phyloP scores from a whole-genome alignment of 768 basidiomycete genomes.

The Cytidiella melzeri region DNA sequence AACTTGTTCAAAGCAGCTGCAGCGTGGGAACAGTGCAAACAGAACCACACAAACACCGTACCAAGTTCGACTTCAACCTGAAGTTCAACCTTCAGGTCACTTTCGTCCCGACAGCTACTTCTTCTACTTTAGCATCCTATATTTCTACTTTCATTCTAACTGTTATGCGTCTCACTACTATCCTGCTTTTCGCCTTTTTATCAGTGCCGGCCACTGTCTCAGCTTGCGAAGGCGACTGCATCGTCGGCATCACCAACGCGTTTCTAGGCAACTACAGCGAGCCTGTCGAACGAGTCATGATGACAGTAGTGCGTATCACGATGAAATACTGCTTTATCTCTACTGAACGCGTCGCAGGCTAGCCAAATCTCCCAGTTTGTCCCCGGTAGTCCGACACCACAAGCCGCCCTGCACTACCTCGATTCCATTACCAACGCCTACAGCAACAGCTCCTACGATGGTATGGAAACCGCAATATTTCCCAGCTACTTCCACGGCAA shows the following conservation, averaged over 20 bases:
- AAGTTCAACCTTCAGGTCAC: not conserved
- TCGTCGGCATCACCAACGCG: constrained; percentile 49
- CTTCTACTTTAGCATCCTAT: constrained; percentile 7
- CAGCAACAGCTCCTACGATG: constrained; percentile 34
- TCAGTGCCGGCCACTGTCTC: constrained; percentile 33
- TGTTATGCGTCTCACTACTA: constrained; percentile 17
- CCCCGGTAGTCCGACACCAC: constrained; percentile 21
- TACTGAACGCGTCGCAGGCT: constrained; percentile 25
- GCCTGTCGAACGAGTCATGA: constrained; percentile 34
- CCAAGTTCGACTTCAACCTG: not conserved
- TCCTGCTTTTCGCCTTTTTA: constrained; percentile 13
- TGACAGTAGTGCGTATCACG: constrained; percentile 35
- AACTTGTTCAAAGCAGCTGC: no score
- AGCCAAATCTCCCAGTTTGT: constrained; percentile 30
- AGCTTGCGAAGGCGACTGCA: constrained; percentile 71
- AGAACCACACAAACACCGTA: no score
- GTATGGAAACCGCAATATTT: constrained; percentile 55
- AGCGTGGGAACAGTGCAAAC: no score
- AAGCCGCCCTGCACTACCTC: constrained; percentile 30
- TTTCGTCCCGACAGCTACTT: not conserved
- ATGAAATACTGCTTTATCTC: not conserved
- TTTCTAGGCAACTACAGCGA: constrained; percentile 44
- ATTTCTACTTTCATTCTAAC: not conserved
- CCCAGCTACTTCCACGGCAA: constrained; percentile 73
- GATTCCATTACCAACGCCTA: constrained; percentile 43